Evolutionary conservation across 306 rosid species (phyloP).

Genomic region (Geum urbanum): DNA sequence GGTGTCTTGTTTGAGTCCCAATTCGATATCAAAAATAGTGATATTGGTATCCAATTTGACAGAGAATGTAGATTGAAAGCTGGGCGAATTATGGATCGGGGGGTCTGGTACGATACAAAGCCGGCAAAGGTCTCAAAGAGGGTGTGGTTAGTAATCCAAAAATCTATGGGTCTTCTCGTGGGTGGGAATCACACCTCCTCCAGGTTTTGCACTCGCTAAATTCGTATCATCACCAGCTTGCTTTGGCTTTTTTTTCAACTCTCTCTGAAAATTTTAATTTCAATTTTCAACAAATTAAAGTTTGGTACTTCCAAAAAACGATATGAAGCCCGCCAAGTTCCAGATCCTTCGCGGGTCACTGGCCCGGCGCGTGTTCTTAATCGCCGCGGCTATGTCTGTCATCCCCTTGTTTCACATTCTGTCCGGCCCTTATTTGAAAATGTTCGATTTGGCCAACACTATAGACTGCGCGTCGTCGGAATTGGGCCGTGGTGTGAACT

Average conservation of each 20-base stretch:
- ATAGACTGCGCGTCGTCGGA: slow-evolving; percentile 34
- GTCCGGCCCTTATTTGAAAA: slow-evolving; percentile 38
- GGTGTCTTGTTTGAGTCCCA: no score
- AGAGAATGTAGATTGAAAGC: slow-evolving; percentile 27
- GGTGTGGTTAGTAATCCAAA: slow-evolving; percentile 81
- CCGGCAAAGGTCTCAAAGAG: slow-evolving; percentile 40
- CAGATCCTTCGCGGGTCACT: slow-evolving; percentile 49
- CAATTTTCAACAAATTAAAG: background rate
- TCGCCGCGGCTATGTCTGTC: slow-evolving; percentile 55
- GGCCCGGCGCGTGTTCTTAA: slow-evolving; percentile 47
- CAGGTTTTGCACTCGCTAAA: slow-evolving; percentile 93
- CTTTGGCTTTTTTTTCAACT: slow-evolving; percentile 25
- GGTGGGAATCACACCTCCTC: slow-evolving; percentile 92
- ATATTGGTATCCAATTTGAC: slow-evolving; percentile 10
- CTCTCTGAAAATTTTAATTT: background rate
- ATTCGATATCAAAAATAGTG: background rate
- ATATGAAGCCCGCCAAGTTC: slow-evolving; percentile 35
- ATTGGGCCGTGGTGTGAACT: slow-evolving; percentile 11
- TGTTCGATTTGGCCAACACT: slow-evolving; percentile 37
- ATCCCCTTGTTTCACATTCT: slow-evolving; percentile 52
- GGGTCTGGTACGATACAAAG: slow-evolving; percentile 46
- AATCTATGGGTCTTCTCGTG: slow-evolving; percentile 84
- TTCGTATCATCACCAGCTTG: background rate
- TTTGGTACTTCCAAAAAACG: slow-evolving; percentile 28
- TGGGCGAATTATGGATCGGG: slow-evolving; percentile 26